Conservation (phyloP, 2,329 filamentous ascomycete species). For the Monilinia vaccinii-corymbosi region DNA sequence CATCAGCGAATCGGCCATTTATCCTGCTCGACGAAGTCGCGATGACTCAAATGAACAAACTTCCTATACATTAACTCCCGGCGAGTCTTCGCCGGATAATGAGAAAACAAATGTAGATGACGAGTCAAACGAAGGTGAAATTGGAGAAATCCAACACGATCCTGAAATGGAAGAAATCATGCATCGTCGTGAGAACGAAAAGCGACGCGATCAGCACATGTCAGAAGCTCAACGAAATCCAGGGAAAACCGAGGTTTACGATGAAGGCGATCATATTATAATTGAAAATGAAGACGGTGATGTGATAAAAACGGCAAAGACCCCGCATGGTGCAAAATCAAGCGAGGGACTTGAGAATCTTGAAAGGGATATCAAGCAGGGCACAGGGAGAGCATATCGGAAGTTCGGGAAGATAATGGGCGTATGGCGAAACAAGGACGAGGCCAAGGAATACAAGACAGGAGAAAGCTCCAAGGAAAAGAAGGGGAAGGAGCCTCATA, state of each 20-base stretch:
- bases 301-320: slow-evolving; percentile 58
- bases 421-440: slow-evolving; percentile 32
- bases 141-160: slow-evolving; percentile 30
- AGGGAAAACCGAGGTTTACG: slow-evolving; percentile 55
- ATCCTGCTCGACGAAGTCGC: slow-evolving; percentile 41
- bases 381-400: slow-evolving; percentile 15
- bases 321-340: not conserved
- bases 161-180: slow-evolving; percentile 29
- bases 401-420: slow-evolving; percentile 27
- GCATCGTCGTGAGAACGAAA: slow-evolving; percentile 28
- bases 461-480: slow-evolving; percentile 30
- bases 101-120: slow-evolving; percentile 24
- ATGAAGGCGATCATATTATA: slow-evolving; percentile 70
- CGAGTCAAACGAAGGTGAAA: slow-evolving; percentile 27
- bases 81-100: slow-evolving; percentile 22
- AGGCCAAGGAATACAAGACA: slow-evolving; percentile 20
- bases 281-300: slow-evolving; percentile 84
- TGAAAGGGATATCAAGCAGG: slow-evolving; percentile 31
- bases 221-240: slow-evolving; percentile 28
- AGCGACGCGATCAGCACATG: slow-evolving; percentile 26
- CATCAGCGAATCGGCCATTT: slow-evolving; percentile 82
- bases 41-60: slow-evolving; percentile 22
- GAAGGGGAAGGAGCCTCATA: slow-evolving; percentile 32
- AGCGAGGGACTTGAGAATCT: slow-evolving; percentile 34
- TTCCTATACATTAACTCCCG: slow-evolving; percentile 27